Evolutionary conservation across 805 yeast genomes (phyloP).

Genomic region (Zygosaccharomyces bailii): DNA sequence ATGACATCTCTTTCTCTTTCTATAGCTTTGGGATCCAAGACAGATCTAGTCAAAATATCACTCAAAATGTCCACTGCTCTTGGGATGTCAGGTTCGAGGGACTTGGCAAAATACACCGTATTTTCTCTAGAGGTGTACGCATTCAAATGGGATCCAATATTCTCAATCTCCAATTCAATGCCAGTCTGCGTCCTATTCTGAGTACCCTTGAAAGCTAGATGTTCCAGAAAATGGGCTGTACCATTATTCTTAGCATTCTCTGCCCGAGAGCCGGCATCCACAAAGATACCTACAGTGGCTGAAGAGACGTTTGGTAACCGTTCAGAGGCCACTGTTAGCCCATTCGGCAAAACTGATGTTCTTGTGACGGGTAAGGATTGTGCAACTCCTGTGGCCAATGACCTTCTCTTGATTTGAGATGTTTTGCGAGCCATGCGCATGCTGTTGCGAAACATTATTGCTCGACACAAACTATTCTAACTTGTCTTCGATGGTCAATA

Average conservation of each 20-base stretch:
- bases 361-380: constrained; percentile 44
- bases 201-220: constrained; percentile 95
- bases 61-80: constrained; percentile 82
- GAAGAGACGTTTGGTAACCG: constrained; percentile 80
- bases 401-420: neutral
- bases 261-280: constrained; percentile 97
- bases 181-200: constrained; percentile 70
- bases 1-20: constrained; percentile 97
- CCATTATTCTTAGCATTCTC: constrained; percentile 83
- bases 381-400: neutral
- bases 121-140: constrained; percentile 98
- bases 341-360: constrained; percentile 80
- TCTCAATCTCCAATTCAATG: constrained; percentile 89
- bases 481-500: neutral
- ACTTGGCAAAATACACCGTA: constrained; percentile 93
- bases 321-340: constrained; percentile 92
- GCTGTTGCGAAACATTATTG: constrained; percentile 5
- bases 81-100: constrained; percentile 75
- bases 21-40: constrained; percentile 75
- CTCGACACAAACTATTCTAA: neutral
- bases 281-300: constrained; percentile 98
- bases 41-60: constrained; percentile 85
- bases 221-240: constrained; percentile 96
- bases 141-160: constrained; percentile 93
- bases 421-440: constrained; percentile 1